Percentiles rank a stretch among this genome's conserved stretches.
Evolutionary conservation across 164 flowering plant species (phyloP).

Genomic region (Brasenia schreberi): DNA sequence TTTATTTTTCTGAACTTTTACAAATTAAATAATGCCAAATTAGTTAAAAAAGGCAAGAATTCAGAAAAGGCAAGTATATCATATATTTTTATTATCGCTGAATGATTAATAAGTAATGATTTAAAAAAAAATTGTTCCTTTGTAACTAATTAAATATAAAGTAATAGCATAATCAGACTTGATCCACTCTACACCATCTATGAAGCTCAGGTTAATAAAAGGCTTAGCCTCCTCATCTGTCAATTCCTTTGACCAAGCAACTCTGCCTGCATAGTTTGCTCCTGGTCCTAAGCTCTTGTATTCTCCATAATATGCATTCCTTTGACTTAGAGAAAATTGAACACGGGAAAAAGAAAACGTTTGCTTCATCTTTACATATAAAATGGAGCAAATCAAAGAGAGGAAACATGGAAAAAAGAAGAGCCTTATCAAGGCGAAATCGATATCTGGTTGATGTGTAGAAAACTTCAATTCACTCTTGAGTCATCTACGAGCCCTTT

Average conservation of each 20-base stretch:
- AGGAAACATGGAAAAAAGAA: not conserved
- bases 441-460: not conserved
- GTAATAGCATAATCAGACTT: conserved; percentile 3
- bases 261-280: conserved; percentile 81
- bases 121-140: no score
- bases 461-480: not conserved
- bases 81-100: no score
- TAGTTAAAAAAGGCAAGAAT: no score
- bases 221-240: conserved; percentile 91
- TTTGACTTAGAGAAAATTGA: conserved; percentile 8
- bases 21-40: no score
- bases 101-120: no score
- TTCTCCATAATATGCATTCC: conserved; percentile 95
- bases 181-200: conserved; percentile 94
- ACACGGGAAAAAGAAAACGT: not conserved
- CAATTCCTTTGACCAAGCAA: conserved; percentile 89
- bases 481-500: no score
- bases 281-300: conserved; percentile 95
- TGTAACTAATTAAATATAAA: no score
- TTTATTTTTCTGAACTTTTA: no score
- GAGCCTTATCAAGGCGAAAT: not conserved
- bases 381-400: not conserved
- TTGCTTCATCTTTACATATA: not conserved
- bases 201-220: conserved; percentile 61
- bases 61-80: no score